A percentile compares a stretch with the other conserved stretches of the same genome.
These are phyloP conservation scores for Syzygium jambos DNA, from an alignment of 345 rosid species.

Conservation along the genomic window DNA sequence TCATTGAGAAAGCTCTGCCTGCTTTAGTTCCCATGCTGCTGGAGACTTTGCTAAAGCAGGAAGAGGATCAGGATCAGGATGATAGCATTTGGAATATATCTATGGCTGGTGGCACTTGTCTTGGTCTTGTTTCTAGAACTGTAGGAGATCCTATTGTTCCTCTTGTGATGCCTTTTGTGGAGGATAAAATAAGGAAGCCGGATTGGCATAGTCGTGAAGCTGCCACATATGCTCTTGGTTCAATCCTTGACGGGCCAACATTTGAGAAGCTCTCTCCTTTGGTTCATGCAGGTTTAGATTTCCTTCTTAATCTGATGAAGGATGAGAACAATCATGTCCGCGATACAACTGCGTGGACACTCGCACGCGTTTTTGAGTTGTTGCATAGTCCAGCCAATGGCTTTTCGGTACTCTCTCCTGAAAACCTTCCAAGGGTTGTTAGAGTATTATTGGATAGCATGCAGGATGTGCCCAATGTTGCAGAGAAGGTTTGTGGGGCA, in stretches of 20 bases:
- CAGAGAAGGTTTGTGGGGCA: conserved; percentile 93
- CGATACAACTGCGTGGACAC: conserved; percentile 96
- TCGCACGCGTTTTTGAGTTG: conserved; percentile 84
- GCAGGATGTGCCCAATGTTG: conserved; percentile 74
- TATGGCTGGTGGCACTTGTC: conserved; percentile 98
- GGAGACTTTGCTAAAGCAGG: conserved; percentile 87
- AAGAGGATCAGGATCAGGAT: conserved; percentile 92
- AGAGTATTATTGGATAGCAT: conserved; percentile 63
- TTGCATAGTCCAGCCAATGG: conserved; percentile 69
- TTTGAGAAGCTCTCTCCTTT: conserved; percentile 67
- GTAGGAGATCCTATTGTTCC: conserved; percentile 87
- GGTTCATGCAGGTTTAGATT: conserved; percentile 68
- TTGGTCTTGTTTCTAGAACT: conserved; percentile 89
- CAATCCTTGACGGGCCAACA: conserved; percentile 86
- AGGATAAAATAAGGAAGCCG: conserved; percentile 53
- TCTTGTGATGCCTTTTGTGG: conserved; percentile 92
- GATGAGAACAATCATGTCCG: conserved; percentile 88
- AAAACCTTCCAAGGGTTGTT: conserved; percentile 53
- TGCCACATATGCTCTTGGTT: conserved; percentile 93
- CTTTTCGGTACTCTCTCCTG: conserved; percentile 56
- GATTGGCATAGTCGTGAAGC: conserved; percentile 93
- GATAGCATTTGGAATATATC: conserved; percentile 82
- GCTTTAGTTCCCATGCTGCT: conserved; percentile 72
- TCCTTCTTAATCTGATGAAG: conserved; percentile 69
- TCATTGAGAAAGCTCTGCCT: conserved; percentile 75